phyloP scores from a whole-genome alignment of 768 basidiomycete genomes.

The Mycena indigotica region DNA sequence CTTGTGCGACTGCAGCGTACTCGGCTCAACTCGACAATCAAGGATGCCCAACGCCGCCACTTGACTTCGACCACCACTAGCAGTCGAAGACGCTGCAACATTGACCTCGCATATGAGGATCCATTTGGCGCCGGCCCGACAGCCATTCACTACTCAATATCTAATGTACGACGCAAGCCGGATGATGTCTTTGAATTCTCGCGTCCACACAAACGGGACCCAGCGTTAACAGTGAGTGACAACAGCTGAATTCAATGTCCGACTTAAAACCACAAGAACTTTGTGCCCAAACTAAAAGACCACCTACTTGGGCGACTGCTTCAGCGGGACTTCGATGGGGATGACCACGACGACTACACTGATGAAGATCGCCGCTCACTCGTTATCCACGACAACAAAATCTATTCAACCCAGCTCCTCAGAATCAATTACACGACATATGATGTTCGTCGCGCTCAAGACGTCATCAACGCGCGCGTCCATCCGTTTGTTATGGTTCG shows the following conservation, averaged over 20 bases:
- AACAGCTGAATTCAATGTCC: not conserved
- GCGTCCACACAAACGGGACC: constrained; percentile 11
- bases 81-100: not conserved
- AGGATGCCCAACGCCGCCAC: too few species aligned
- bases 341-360: constrained; percentile 29
- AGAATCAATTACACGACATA: constrained; percentile 42
- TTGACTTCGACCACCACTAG: too few species aligned
- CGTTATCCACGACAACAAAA: constrained; percentile 23
- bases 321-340: constrained; percentile 30
- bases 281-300: constrained; percentile 36
- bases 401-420: constrained; percentile 31
- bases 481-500: constrained; percentile 30
- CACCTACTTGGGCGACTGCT: constrained; percentile 36
- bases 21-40: not conserved
- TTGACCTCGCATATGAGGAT: not conserved
- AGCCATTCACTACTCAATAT: constrained; percentile 23
- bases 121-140: constrained; percentile 3
- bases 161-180: constrained; percentile 18
- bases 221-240: constrained; percentile 25
- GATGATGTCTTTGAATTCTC: constrained; percentile 21
- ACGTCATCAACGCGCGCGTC: constrained; percentile 30
- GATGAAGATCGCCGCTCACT: constrained; percentile 24
- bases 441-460: constrained; percentile 35
- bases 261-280: constrained; percentile 20
- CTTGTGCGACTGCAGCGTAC: not conserved